Conservation (phyloP, 805 yeast species). For the Kluyveromyces wickerhamii region DNA sequence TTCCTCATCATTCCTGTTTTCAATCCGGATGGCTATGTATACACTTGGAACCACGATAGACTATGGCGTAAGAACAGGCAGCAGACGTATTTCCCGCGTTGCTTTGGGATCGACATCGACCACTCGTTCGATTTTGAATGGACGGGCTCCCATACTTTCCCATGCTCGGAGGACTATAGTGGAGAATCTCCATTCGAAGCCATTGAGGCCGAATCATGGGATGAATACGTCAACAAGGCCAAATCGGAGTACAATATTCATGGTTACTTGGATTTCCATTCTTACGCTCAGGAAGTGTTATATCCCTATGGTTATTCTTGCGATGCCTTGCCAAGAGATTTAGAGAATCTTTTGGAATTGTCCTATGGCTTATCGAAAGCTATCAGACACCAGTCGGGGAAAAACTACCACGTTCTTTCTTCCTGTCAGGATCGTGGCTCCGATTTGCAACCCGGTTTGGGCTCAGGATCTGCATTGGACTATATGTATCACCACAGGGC, state of each 20-base stretch:
- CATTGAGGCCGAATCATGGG: conserved; percentile 46
- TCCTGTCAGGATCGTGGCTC: conserved; percentile 77
- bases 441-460: conserved; percentile 64
- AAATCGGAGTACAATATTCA: conserved; percentile 47
- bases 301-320: conserved; percentile 83
- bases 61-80: conserved; percentile 89
- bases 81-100: conserved; percentile 53
- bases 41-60: conserved; percentile 73
- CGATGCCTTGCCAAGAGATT: conserved; percentile 62
- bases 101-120: conserved; percentile 82
- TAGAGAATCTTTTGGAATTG: conserved; percentile 70
- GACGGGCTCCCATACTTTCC: conserved; percentile 49
- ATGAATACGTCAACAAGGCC: conserved; percentile 36
- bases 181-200: conserved; percentile 71
- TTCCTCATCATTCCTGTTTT: conserved; percentile 73
- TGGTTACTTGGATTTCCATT: conserved; percentile 78
- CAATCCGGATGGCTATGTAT: conserved; percentile 87
- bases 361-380: conserved; percentile 76
- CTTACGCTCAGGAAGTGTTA: conserved; percentile 75
- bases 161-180: conserved; percentile 77
- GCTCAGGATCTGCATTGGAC: conserved; percentile 74
- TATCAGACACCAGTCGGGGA: conserved; percentile 55
- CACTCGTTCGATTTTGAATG: conserved; percentile 76
- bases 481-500: conserved; percentile 79
- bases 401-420: conserved; percentile 58